Evolutionary conservation across 2,329 filamentous ascomycete genomes (phyloP).

Genomic region (Ceratocystis lukuohia): DNA sequence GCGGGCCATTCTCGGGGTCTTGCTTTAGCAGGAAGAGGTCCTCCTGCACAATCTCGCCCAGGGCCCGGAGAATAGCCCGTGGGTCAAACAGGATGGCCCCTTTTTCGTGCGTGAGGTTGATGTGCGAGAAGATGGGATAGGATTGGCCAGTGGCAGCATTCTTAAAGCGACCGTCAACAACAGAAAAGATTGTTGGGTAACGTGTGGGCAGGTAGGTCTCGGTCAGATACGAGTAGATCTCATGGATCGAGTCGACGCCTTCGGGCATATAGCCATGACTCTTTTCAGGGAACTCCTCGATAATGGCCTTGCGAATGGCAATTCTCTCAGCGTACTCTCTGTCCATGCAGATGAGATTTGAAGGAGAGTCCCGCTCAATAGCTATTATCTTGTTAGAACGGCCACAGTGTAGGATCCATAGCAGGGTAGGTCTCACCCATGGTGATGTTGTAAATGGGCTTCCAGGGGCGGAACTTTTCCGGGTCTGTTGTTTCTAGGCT

Average conservation of each 20-base stretch:
- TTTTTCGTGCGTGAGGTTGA: slow-evolving; percentile 9
- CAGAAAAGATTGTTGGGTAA: slow-evolving; percentile 36
- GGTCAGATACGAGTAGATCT: slow-evolving; percentile 38
- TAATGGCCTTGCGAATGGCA: slow-evolving; percentile 28
- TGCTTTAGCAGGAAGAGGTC: slow-evolving; percentile 39
- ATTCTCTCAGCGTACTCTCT: slow-evolving; percentile 36
- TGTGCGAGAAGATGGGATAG: slow-evolving; percentile 24
- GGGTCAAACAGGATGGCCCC: slow-evolving; percentile 21
- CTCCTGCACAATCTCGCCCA: slow-evolving; percentile 42
- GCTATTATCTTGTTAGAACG: slow-evolving; percentile 25
- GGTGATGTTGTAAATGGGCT: slow-evolving; percentile 40
- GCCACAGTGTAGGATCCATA: neutral
- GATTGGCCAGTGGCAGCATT: slow-evolving; percentile 30
- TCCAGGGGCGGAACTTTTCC: slow-evolving; percentile 34
- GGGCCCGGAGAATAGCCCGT: slow-evolving; percentile 27
- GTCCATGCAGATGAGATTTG: slow-evolving; percentile 41
- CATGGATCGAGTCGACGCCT: slow-evolving; percentile 32
- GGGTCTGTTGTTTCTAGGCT: slow-evolving; percentile 31
- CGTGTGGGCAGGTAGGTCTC: slow-evolving; percentile 34
- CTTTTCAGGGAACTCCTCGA: slow-evolving; percentile 28
- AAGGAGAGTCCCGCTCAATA: slow-evolving; percentile 31
- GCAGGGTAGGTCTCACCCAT: slow-evolving; percentile 32
- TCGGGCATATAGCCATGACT: slow-evolving; percentile 32
- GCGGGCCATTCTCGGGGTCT: slow-evolving; percentile 25
- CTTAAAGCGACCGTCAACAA: slow-evolving; percentile 22